Conservation (phyloP, 176 grass and related monocot species). For the Coix lacrymajobi region DNA sequence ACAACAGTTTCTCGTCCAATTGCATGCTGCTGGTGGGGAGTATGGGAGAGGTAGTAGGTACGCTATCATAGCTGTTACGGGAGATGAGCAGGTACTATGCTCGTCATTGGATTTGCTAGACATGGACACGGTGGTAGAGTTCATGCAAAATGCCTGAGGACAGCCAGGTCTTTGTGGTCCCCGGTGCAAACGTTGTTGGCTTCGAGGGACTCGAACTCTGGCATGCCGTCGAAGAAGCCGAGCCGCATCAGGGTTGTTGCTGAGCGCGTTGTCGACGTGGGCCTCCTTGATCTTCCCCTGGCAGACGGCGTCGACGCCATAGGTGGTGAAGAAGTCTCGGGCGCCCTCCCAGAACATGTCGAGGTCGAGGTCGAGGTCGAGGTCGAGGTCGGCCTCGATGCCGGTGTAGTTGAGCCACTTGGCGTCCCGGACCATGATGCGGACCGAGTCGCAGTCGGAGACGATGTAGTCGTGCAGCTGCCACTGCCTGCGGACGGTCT, state of each 20-base stretch:
- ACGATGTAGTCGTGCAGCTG: conserved; percentile 72
- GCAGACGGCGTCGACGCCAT: conserved; percentile 31
- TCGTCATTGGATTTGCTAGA: no score
- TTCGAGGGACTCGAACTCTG: conserved; percentile 28
- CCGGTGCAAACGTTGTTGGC: conserved; percentile 11
- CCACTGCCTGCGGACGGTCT: conserved; percentile 45
- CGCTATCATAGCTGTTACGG: no score
- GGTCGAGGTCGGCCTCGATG: conserved; percentile 32
- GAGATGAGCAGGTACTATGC: no score
- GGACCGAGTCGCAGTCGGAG: conserved; percentile 68
- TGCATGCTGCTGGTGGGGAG: no score
- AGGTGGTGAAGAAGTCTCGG: conserved; percentile 37
- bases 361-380: conserved; percentile 51
- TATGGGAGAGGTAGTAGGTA: no score
- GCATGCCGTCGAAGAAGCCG: conserved; percentile 72
- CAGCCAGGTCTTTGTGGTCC: conserved; percentile 42
- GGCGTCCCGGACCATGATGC: conserved; percentile 41
- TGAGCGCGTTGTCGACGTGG: conserved; percentile 59
- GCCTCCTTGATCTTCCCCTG: conserved; percentile 54
- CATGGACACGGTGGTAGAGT: no score
- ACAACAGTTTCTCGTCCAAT: no score
- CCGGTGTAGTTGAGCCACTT: conserved; percentile 37
- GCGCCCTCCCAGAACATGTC: conserved; percentile 46
- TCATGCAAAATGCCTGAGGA: no score
- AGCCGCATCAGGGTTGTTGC: conserved; percentile 60